Evolutionary conservation across 1,139 yeast species (phyloP).

Genomic region (Zygosaccharomyces sapae): DNA sequence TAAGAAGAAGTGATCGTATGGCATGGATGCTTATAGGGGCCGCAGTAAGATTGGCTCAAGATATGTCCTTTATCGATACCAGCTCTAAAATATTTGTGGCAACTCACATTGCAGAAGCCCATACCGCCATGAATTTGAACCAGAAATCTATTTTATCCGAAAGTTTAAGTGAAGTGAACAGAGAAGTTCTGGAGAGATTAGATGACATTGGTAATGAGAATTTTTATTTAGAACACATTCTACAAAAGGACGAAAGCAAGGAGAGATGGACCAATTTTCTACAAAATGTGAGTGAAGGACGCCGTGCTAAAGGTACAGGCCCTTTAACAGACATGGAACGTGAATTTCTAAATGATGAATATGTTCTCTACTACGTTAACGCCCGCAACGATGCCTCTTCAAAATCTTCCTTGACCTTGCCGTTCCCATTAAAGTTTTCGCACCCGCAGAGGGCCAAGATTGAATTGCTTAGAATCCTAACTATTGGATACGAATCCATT

Average conservation of each 20-base stretch:
- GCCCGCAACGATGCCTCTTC: conserved; percentile 13
- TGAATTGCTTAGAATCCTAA: conserved; percentile 72
- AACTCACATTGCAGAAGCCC: conserved; percentile 77
- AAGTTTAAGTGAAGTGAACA: conserved; percentile 59
- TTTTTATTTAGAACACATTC: conserved; percentile 24
- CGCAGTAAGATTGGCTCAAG: conserved; percentile 82
- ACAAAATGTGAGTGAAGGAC: conserved; percentile 28
- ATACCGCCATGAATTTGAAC: conserved; percentile 66
- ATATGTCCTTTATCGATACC: conserved; percentile 73
- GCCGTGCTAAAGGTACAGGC: conserved; percentile 12
- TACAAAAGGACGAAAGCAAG: conserved; percentile 33
- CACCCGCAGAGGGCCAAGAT: conserved; percentile 70
- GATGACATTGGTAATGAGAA: conserved; percentile 41
- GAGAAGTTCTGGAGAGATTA: conserved; percentile 38
- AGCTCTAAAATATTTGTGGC: conserved; percentile 75
- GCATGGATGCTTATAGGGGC: conserved; percentile 92
- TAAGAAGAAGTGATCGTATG: conserved; percentile 83
- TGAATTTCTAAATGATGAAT: conserved; percentile 35
- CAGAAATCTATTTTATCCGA: conserved; percentile 66
- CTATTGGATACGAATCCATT: conserved; percentile 78
- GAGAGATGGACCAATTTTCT: conserved; percentile 27
- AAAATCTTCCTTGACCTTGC: conserved; percentile 11
- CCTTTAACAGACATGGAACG: conserved; percentile 34
- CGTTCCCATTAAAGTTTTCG: conserved; percentile 46
- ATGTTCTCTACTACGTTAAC: conserved; percentile 26